Percentiles rank a stretch among this genome's conserved stretches.
These are phyloP conservation scores for Heliamphora pulchella DNA, from an alignment of 179 eudicot genomes.

Conservation along the genomic window DNA sequence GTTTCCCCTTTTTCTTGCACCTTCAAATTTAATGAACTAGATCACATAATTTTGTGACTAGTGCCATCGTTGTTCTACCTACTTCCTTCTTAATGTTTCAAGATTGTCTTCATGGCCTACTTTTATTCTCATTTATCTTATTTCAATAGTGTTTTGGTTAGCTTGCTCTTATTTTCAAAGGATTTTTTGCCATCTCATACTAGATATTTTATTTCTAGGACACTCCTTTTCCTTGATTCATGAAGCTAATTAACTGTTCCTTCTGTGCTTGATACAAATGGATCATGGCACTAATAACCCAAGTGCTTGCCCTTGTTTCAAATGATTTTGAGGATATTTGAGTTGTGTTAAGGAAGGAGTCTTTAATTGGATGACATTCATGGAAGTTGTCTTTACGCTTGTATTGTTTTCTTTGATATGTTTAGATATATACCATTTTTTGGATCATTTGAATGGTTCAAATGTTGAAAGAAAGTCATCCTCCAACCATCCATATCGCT, in stretches of 20 bases:
- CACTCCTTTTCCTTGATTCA: not conserved
- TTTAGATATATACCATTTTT: too few relatives aligned
- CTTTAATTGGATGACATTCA: too few relatives aligned
- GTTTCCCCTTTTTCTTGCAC: constrained; percentile 15
- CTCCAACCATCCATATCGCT: too few relatives aligned
- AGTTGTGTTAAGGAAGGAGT: too few relatives aligned
- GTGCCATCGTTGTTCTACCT: not conserved
- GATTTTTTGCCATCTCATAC: not conserved
- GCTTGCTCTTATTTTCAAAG: not conserved
- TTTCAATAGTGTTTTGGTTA: not conserved
- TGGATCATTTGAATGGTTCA: too few relatives aligned
- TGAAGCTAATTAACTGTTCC: not conserved
- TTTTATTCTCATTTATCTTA: not conserved
- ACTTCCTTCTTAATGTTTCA: not conserved
- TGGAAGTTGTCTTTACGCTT: too few relatives aligned
- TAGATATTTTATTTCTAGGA: not conserved
- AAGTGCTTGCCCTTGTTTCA: not conserved
- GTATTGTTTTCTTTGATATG: too few relatives aligned
- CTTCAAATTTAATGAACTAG: not conserved
- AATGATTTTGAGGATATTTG: too few relatives aligned
- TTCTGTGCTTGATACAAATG: not conserved
- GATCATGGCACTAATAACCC: not conserved
- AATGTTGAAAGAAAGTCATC: too few relatives aligned
- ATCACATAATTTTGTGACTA: not conserved
- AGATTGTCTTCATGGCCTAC: not conserved